phyloP scores from a whole-genome alignment of 495 filamentous ascomycete genomes.

The Podospora bellae-mahoneyi region DNA sequence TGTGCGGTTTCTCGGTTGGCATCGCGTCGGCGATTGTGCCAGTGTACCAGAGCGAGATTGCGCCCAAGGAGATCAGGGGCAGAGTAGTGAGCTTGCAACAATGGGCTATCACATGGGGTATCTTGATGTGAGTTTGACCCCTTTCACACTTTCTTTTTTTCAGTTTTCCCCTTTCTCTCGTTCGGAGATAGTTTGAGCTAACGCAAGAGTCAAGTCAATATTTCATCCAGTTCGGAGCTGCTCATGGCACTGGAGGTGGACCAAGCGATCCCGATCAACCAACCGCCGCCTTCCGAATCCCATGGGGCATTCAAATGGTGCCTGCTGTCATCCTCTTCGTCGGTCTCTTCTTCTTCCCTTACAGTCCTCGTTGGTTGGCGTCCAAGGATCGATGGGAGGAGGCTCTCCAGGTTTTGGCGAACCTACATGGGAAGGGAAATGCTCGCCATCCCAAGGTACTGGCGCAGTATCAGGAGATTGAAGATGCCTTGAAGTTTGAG shows the following conservation, averaged over 20 bases:
- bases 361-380: conserved; percentile 73
- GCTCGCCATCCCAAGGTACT: conserved; percentile 59
- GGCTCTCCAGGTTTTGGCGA: conserved; percentile 57
- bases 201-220: conserved; percentile 43
- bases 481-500: conserved; percentile 61
- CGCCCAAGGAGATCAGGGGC: conserved; percentile 74
- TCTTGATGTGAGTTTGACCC: conserved; percentile 37
- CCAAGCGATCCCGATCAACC: conserved; percentile 55
- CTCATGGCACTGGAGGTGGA: conserved; percentile 56
- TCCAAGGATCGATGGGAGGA: conserved; percentile 75
- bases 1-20: conserved; percentile 71
- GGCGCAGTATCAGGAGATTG: conserved; percentile 64
- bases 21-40: conserved; percentile 73
- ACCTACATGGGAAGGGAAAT: conserved; percentile 62
- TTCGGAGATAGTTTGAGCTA: conserved; percentile 30
- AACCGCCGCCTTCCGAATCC: conserved; percentile 64
- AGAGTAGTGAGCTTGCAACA: conserved; percentile 66
- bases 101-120: conserved; percentile 76
- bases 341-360: conserved; percentile 69
- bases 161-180: background rate
- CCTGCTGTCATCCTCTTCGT: conserved; percentile 62
- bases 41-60: conserved; percentile 75
- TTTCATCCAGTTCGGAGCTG: conserved; percentile 70
- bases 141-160: background rate
- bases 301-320: conserved; percentile 70